Evolutionary conservation across 805 yeast genomes (phyloP).

Genomic region (Scheffersomyces spartinae): DNA sequence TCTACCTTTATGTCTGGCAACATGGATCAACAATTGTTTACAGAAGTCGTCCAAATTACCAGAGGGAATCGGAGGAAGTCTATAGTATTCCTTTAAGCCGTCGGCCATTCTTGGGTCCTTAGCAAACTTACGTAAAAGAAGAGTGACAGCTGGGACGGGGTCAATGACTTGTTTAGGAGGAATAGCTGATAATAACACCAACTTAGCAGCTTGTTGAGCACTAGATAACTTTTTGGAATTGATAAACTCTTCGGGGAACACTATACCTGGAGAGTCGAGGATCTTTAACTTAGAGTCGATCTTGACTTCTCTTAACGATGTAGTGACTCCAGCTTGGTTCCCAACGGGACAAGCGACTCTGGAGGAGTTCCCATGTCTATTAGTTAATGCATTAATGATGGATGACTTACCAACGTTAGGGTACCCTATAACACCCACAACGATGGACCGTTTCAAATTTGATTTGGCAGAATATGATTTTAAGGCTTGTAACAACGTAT

Average conservation of each 20-base stretch:
- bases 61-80: constrained; percentile 70
- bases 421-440: constrained; percentile 94
- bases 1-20: constrained; percentile 88
- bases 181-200: constrained; percentile 77
- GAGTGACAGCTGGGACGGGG: constrained; percentile 70
- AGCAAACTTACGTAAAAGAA: constrained; percentile 65
- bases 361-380: constrained; percentile 62
- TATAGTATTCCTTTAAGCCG: constrained; percentile 60
- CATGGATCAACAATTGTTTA: constrained; percentile 79
- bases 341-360: constrained; percentile 94
- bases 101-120: constrained; percentile 70
- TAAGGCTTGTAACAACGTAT: constrained; percentile 63
- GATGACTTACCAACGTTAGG: constrained; percentile 98
- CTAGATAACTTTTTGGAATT: constrained; percentile 33
- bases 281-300: constrained; percentile 81
- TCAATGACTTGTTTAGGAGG: constrained; percentile 81
- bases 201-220: constrained; percentile 72
- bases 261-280: constrained; percentile 95
- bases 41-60: constrained; percentile 64
- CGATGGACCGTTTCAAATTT: constrained; percentile 76
- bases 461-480: constrained; percentile 78
- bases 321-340: constrained; percentile 95
- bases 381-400: constrained; percentile 77
- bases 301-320: constrained; percentile 83
- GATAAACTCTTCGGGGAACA: constrained; percentile 62